phyloP scores from a whole-genome alignment of 2,329 filamentous ascomycete genomes.

The Shiraia sp. region DNA sequence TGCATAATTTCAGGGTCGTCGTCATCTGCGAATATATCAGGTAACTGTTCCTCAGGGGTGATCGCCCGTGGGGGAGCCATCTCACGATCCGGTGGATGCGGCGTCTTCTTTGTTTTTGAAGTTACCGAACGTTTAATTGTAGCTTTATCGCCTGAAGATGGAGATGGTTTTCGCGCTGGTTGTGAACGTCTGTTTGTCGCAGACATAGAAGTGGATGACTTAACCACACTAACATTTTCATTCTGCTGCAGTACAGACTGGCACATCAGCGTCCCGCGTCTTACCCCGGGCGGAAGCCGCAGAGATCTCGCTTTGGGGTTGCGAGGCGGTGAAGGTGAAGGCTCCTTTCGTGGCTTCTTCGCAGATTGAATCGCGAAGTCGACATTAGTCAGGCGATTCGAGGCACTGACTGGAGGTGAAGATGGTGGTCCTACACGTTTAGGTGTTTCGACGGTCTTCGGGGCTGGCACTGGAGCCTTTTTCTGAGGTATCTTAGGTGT shows the following conservation, averaged over 20 bases:
- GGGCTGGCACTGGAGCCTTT: slow-evolving; percentile 29
- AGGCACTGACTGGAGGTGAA: slow-evolving; percentile 44
- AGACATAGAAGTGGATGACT: not conserved
- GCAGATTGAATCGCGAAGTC: slow-evolving; percentile 25
- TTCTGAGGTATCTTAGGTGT: slow-evolving; percentile 28
- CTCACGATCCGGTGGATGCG: too few species aligned
- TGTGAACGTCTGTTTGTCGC: slow-evolving; percentile 3
- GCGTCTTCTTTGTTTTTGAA: too few species aligned
- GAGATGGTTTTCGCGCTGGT: not conserved
- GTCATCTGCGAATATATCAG: slow-evolving; percentile 10
- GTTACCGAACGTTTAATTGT: too few species aligned
- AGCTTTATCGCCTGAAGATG: too few species aligned
- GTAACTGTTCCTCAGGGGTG: slow-evolving; percentile 5
- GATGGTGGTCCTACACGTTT: slow-evolving; percentile 29
- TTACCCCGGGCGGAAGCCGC: slow-evolving; percentile 44
- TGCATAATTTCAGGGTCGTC: slow-evolving; percentile 33
- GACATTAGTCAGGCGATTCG: slow-evolving; percentile 43
- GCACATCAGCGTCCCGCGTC: slow-evolving; percentile 49
- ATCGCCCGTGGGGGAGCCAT: slow-evolving; percentile 1
- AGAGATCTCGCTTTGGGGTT: slow-evolving; percentile 40
- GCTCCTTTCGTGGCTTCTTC: slow-evolving; percentile 10
- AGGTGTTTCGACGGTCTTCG: slow-evolving; percentile 27
- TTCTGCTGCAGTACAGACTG: slow-evolving; percentile 35
- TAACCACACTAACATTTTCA: slow-evolving; percentile 7
- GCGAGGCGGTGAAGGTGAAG: slow-evolving; percentile 18